A percentile compares a stretch with the other conserved stretches of the same genome.
Evolutionary conservation across 176 grass and related monocot species (phyloP).

Genomic region (Thinopyrum elongatum): DNA sequence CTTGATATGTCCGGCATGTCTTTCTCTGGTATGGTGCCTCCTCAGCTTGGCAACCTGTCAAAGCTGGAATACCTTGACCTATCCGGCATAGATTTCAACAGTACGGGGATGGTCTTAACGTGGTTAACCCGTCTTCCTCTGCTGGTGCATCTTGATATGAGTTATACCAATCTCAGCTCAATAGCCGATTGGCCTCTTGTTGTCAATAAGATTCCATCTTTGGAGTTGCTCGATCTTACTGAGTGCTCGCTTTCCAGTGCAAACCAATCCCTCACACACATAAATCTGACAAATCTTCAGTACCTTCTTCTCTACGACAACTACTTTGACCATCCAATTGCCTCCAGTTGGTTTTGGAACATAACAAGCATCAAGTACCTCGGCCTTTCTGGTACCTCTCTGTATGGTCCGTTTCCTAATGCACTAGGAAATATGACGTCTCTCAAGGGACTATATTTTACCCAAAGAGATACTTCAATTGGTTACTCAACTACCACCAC

Average conservation of each 20-base stretch:
- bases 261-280: neutral
- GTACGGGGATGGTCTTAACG: accelerated
- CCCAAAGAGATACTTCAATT: neutral
- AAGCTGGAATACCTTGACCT: neutral
- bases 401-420: neutral
- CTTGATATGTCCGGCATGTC: neutral
- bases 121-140: neutral
- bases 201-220: neutral
- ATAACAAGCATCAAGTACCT: neutral
- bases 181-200: neutral
- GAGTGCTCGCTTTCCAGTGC: neutral
- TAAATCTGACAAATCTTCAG: neutral
- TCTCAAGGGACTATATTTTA: neutral
- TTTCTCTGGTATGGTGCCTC: neutral
- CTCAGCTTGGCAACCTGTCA: slow-evolving; percentile 15
- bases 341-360: neutral
- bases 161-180: neutral
- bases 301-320: neutral
- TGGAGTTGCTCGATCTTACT: neutral
- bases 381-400: neutral
- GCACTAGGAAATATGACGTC: neutral
- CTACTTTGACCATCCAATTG: neutral
- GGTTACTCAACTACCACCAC: accelerated
- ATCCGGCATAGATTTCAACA: neutral
- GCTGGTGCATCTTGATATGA: neutral